These are phyloP conservation scores for Pyricularia grisea DNA, from an alignment of 2,329 filamentous ascomycete species.

Conservation along the genomic window DNA sequence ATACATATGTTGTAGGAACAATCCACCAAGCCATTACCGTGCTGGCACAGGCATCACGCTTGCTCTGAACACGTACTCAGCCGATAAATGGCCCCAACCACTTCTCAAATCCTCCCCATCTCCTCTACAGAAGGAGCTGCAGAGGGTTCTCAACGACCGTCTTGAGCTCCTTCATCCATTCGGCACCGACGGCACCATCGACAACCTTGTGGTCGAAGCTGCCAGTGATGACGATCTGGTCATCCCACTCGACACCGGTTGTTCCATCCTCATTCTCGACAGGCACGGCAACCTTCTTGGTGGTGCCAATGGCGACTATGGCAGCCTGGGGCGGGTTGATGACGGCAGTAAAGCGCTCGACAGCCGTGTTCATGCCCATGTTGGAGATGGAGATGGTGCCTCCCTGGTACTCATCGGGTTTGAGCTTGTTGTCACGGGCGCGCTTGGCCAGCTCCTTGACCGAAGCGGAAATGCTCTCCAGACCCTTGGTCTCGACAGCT, in stretches of 20 bases:
- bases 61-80: background rate
- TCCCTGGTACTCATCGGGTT: conserved; percentile 98
- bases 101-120: background rate
- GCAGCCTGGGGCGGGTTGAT: conserved; percentile 98
- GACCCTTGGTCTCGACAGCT: conserved; percentile 75
- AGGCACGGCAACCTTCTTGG: conserved; percentile 88
- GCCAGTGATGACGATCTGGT: conserved; percentile 89
- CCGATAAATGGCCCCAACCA: background rate
- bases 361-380: conserved; percentile 98
- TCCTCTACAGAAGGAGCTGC: conserved; percentile 68
- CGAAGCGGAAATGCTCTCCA: conserved; percentile 76
- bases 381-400: conserved; percentile 99
- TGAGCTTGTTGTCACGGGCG: conserved; percentile 93
- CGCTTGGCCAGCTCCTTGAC: conserved; percentile 97
- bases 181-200: conserved; percentile 89
- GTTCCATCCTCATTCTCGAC: conserved; percentile 77
- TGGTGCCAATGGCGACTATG: conserved; percentile 91
- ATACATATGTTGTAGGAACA: conserved; percentile 4
- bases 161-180: conserved; percentile 97
- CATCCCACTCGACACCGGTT: conserved; percentile 74
- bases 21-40: conserved; percentile 1
- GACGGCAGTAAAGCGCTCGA: conserved; percentile 95
- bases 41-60: background rate
- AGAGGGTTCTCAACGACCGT: conserved; percentile 96
- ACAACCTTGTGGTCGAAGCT: conserved; percentile 99